Conservation (phyloP, 352 stramenopile genomes). For the Phytophthora ohioensis region DNA sequence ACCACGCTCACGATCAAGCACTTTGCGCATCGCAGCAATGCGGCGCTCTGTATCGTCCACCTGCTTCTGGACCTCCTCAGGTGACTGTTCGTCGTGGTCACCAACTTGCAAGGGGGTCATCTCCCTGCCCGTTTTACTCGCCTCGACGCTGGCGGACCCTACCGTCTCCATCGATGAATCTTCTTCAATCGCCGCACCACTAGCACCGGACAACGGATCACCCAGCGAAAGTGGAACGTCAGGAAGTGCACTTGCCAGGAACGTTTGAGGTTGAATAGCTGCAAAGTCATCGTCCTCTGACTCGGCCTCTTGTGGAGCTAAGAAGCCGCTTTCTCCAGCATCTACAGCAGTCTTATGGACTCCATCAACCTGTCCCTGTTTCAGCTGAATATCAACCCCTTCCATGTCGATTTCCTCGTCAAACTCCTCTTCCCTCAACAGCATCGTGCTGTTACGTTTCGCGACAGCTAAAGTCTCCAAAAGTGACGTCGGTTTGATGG, state of each 20-base stretch:
- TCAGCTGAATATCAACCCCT: neutral
- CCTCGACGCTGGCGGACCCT: conserved; percentile 15
- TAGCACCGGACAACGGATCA: neutral
- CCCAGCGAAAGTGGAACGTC: conserved; percentile 22
- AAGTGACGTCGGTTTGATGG: conserved; percentile 44
- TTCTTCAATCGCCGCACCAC: neutral
- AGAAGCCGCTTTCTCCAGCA: conserved; percentile 5
- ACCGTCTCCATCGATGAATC: neutral
- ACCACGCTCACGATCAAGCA: conserved; percentile 45
- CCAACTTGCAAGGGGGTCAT: neutral
- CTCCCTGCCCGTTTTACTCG: neutral
- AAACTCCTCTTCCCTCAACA: conserved; percentile 39
- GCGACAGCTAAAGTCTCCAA: conserved; percentile 49
- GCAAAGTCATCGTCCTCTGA: conserved; percentile 28
- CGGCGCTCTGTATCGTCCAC: conserved; percentile 45
- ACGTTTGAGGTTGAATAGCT: conserved; percentile 19
- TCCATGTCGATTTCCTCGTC: conserved; percentile 26
- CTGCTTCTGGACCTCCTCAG: conserved; percentile 47
- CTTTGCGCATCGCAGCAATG: conserved; percentile 51
- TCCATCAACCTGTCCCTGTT: neutral
- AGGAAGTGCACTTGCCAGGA: conserved; percentile 21
- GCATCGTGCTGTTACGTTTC: conserved; percentile 18
- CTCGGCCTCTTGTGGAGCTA: conserved; percentile 20
- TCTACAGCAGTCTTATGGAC: neutral
- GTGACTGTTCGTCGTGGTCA: conserved; percentile 20